Percentiles rank a stretch among this genome's conserved stretches.
phyloP scores from a whole-genome alignment of 768 basidiomycete species.

The Lentinula raphanica region DNA sequence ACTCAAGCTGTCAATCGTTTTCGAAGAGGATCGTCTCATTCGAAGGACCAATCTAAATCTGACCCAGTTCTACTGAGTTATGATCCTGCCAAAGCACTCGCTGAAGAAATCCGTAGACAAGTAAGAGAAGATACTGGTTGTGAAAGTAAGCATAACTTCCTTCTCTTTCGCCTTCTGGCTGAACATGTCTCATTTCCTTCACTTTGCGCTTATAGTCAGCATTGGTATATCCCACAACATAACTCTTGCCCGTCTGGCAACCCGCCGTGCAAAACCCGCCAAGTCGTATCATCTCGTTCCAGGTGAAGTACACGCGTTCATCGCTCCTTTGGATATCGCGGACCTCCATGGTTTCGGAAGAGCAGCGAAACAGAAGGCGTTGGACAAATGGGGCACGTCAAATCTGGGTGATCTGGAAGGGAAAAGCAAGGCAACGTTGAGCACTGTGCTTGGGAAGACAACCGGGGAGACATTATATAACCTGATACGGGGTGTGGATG shows the following conservation, averaged over 20 bases:
- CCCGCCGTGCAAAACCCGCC: conserved; percentile 86
- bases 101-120: conserved; percentile 74
- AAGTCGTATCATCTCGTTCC: conserved; percentile 71
- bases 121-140: conserved; percentile 79
- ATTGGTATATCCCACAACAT: conserved; percentile 92
- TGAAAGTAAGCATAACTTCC: conserved; percentile 51
- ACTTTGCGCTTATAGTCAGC: conserved; percentile 50
- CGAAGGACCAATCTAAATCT: conserved; percentile 19
- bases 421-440: conserved; percentile 60
- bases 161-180: not conserved
- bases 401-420: conserved; percentile 63
- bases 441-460: conserved; percentile 69
- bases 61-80: conserved; percentile 5
- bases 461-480: conserved; percentile 85
- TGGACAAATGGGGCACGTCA: conserved; percentile 70
- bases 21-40: conserved; percentile 19
- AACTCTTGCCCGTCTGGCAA: conserved; percentile 88
- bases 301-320: conserved; percentile 44
- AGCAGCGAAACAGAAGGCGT: conserved; percentile 70
- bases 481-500: conserved; percentile 79
- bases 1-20: conserved; percentile 50
- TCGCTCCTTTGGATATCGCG: conserved; percentile 68
- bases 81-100: conserved; percentile 73
- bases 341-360: conserved; percentile 86
- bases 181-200: not conserved